These are phyloP conservation scores for Phytophthora sojae DNA, from an alignment of 352 stramenopile species.

Conservation along the genomic window DNA sequence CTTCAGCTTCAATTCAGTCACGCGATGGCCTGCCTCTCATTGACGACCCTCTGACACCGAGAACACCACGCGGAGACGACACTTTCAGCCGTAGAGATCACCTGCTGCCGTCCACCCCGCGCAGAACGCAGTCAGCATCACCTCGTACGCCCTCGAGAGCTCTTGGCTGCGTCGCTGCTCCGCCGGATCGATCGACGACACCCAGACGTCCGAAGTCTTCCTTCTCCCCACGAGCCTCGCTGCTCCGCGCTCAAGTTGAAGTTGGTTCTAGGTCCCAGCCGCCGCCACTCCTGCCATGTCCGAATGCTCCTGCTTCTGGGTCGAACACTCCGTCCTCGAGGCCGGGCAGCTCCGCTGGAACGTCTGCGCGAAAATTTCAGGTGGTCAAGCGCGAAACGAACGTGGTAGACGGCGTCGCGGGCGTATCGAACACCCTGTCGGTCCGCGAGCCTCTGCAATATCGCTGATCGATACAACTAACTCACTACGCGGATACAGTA, in stretches of 20 bases:
- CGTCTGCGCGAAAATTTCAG: conserved; percentile 52
- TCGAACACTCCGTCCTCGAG: conserved; percentile 21
- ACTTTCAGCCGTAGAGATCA: neutral
- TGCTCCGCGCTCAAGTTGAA: conserved; percentile 22
- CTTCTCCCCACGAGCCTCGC: conserved; percentile 45
- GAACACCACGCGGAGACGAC: conserved; percentile 6
- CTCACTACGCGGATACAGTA: conserved; percentile 17
- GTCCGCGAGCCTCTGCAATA: conserved; percentile 62
- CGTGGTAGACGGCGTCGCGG: conserved; percentile 47
- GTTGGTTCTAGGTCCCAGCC: neutral
- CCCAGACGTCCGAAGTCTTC: conserved; percentile 53
- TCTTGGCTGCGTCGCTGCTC: conserved; percentile 9
- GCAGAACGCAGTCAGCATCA: conserved; percentile 29
- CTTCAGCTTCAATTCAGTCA: conserved; percentile 9
- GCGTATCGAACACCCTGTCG: conserved; percentile 51
- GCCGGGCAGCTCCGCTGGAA: conserved; percentile 7
- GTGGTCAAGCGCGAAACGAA: conserved; percentile 49
- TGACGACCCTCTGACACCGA: conserved; percentile 4
- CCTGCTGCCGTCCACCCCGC: conserved; percentile 11
- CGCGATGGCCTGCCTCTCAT: conserved; percentile 10
- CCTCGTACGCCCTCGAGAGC: conserved; percentile 10
- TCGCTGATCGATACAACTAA: conserved; percentile 42
- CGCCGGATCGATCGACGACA: conserved; percentile 17
- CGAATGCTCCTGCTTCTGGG: conserved; percentile 2
- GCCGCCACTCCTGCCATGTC: conserved; percentile 2